Conservation (phyloP, 306 rosid species). For the Ammopiptanthus mongolicus region DNA sequence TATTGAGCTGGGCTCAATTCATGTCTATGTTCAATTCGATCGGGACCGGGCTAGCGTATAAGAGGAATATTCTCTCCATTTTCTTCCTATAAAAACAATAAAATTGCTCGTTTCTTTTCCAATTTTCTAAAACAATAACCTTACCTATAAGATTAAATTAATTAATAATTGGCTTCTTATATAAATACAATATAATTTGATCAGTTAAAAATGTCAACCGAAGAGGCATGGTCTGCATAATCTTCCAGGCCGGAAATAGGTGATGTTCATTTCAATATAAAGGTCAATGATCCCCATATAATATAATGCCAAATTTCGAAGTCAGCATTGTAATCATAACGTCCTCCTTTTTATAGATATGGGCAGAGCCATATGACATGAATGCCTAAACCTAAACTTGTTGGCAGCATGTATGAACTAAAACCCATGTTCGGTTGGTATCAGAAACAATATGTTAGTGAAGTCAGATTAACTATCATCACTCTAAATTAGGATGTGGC, state of each 20-base stretch:
- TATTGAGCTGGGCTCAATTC: neutral
- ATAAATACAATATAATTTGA: neutral
- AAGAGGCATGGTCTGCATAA: slow-evolving; percentile 27
- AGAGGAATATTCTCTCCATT: neutral
- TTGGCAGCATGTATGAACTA: neutral
- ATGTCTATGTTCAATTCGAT: neutral
- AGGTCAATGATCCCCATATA: slow-evolving; percentile 19
- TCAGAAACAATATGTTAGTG: neutral
- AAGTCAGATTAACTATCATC: neutral
- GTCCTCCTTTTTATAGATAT: neutral
- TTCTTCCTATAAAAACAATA: neutral
- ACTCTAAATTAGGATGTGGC: no score
- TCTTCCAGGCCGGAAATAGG: slow-evolving; percentile 18
- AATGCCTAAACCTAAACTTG: slow-evolving; percentile 13
- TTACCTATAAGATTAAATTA: neutral
- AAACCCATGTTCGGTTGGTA: neutral
- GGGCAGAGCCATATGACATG: neutral
- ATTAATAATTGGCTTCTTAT: neutral
- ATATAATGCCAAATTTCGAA: slow-evolving; percentile 6
- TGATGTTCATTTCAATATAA: slow-evolving; percentile 21
- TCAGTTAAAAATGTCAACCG: slow-evolving; percentile 13
- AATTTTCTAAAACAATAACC: neutral
- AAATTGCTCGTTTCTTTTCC: neutral
- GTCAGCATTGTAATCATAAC: slow-evolving; percentile 9
- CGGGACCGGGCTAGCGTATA: neutral